Base-by-base conservation (phyloP, 2,329 filamentous ascomycete genomes). In the Alternaria tenuissima region DNA sequence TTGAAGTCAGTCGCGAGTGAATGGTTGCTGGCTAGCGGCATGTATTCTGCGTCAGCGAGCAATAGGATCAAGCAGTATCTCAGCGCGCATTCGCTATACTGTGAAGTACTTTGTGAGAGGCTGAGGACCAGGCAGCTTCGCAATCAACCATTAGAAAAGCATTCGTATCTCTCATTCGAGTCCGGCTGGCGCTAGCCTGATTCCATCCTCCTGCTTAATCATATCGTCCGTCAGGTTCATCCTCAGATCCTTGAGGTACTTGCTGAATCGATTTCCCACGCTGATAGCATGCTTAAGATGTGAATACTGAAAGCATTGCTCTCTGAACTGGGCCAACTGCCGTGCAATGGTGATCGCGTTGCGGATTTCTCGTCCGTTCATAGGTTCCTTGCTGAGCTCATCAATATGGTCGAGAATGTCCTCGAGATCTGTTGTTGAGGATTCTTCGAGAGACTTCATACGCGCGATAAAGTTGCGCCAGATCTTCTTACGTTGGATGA, bases 301-400 rank as follows among this genome's bases (percentile, higher is more conserved):
- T 11, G 38, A 1, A 5, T 39, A 39, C 18, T 1, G 2, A 0
- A 39, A 39, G 1, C 7, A 0, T 20, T 20, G 8, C 3, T 0
- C 18, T 5, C 18, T n/a, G 2, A 39, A 39, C 2, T 39, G 0
- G 0, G 16, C 38, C 1, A 39, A 11, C 1, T 39, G 38, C 1
- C 38, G 1, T 3, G 16, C 38, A 2, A 20, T 39, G 0, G 38
- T 20, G 18, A 39, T 39, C 0, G 1, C 38, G 2, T 39, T 39
- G 1, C 38, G 38, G 1, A 18, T 39, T 1, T 39, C 16, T 11
- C 38, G 38, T 9, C n/a, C 38, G 5, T 39, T 20, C 32, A 16
- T 36, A 0, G 12, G 28, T 1, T 36, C 12, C 0, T 1, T 18
- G 1, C 34, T 3, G 1, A 22, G 18, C 1, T 41, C 18, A 0